Evolutionary conservation across 2,329 filamentous ascomycete species (phyloP), one percentile per base, ranked within the genome.

Genomic region (Colletotrichum liriopes): DNA sequence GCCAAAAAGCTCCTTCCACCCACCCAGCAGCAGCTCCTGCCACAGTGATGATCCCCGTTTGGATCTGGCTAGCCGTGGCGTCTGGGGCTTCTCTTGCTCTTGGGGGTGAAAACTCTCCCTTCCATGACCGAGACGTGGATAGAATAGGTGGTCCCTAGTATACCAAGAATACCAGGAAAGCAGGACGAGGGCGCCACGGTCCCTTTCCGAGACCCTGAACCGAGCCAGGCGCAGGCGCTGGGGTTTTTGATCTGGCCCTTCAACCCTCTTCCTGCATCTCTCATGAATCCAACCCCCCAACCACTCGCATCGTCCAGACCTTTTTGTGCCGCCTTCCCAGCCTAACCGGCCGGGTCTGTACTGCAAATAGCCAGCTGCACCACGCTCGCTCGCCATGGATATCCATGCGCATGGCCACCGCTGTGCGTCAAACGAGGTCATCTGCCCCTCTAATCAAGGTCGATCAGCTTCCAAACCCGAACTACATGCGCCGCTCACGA

Each of bases 291-390:
- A 12, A n/a, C 35, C 45, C 35, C 45, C n/a, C 5, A 18, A 16
- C 37, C 47, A 29, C 56, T 16, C 12, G 52, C 32, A 55, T 20
- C 26, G 6, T n/a, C 16, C 55, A 39, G 18, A 6, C 29, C 16
- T 63, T 39, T 62, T 52, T 20, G 47, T 49, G 14, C 35, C 60
- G 23, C 45, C 61, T 23, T 64, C 51, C 23, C 55, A 18, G 37
- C 16, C 16, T 9, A n/a, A 14, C 49, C 37, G 20, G 39, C 37
- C 16, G 18, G 26, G 26, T 32, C 35, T 14, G 45, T 45, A 51
- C 60, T 52, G 35, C 35, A 39, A 51, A 37, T 23, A 63, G 61
- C n/a, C 61, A 35, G 26, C 61, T 64, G 45, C 45, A 43, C 54
- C 26, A 26, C 14, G 26, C 20, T 54, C 51, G 20, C 51, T 29